Evolutionary conservation across 208 protist species (phyloP).

Genomic region (Leishmania tropica): DNA sequence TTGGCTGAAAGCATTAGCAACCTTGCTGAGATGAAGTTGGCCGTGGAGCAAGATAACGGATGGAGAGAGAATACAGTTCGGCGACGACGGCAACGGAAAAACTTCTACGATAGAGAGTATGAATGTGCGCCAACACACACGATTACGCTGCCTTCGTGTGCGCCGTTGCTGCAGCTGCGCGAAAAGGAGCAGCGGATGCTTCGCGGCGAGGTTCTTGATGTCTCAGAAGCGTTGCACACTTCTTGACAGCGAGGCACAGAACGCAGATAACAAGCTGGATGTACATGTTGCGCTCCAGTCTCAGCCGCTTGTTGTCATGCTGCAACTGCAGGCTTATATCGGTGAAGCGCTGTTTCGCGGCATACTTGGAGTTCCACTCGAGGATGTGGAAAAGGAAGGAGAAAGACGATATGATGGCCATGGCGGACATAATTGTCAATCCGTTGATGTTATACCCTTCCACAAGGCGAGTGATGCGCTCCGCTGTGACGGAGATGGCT

Average conservation of each 20-base stretch:
- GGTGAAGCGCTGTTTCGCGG: constrained; percentile 38
- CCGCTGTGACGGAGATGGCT: constrained; percentile 29
- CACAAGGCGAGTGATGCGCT: constrained; percentile 33
- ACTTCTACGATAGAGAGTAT: no score
- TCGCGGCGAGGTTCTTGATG: constrained; percentile 4
- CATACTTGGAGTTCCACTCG: constrained; percentile 52
- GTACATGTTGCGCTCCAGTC: constrained; percentile 74
- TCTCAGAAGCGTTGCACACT: constrained; percentile 12
- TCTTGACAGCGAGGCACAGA: constrained; percentile 58
- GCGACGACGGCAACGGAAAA: not conserved
- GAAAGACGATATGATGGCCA: constrained; percentile 42
- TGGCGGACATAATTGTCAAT: constrained; percentile 41
- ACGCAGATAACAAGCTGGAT: constrained; percentile 60
- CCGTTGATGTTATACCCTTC: constrained; percentile 46
- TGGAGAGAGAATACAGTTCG: not conserved
- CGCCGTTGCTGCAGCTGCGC: not conserved
- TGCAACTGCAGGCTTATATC: constrained; percentile 68
- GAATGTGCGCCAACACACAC: no score
- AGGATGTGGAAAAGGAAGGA: constrained; percentile 55
- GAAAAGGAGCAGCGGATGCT: not conserved
- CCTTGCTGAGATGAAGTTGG: not conserved
- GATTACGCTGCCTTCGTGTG: constrained; percentile 2
- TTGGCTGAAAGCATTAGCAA: no score
- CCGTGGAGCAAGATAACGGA: not conserved
- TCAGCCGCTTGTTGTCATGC: constrained; percentile 60